Conservation (phyloP, 768 basidiomycete genomes). For the Rhodocollybia butyracea region DNA sequence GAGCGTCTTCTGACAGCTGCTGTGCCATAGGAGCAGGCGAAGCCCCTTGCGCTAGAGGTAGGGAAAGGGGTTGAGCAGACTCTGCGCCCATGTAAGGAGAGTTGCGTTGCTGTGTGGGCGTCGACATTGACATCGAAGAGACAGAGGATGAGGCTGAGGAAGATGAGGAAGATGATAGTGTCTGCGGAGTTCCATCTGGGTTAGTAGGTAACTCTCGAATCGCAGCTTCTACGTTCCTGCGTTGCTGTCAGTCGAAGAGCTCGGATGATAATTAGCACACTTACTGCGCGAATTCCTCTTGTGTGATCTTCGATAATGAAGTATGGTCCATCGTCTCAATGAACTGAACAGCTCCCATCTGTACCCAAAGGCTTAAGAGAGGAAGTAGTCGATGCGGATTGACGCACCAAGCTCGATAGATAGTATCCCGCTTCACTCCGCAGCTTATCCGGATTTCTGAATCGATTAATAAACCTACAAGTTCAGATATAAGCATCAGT, state of each 20-base stretch:
- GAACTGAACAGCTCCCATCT: conserved; percentile 97
- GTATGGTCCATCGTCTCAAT: conserved; percentile 98
- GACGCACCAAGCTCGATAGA: conserved; percentile 83
- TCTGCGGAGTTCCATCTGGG: conserved; percentile 17
- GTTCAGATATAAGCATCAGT: background rate
- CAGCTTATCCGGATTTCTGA: conserved; percentile 83
- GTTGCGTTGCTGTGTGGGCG: background rate
- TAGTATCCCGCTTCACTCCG: conserved; percentile 98
- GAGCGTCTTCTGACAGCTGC: conserved; percentile 67
- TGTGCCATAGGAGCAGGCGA: conserved; percentile 48
- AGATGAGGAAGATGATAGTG: conserved; percentile 27
- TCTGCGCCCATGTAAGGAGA: conserved; percentile 80
- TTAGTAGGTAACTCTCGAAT: conserved; percentile 42
- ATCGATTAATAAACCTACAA: conserved; percentile 89
- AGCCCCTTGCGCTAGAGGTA: conserved; percentile 31
- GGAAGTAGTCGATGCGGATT: background rate
- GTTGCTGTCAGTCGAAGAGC: background rate
- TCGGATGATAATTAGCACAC: conserved; percentile 10
- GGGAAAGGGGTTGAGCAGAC: conserved; percentile 74
- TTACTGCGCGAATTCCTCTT: conserved; percentile 87
- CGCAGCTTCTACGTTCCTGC: conserved; percentile 51
- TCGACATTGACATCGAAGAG: conserved; percentile 1
- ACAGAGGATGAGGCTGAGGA: conserved; percentile 13
- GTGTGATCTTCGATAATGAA: conserved; percentile 88
- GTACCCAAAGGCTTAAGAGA: background rate